A percentile compares a stretch with the other conserved stretches of the same genome.
Conservation (phyloP, 352 stramenopile genomes). For the Pythium dissimile region DNA sequence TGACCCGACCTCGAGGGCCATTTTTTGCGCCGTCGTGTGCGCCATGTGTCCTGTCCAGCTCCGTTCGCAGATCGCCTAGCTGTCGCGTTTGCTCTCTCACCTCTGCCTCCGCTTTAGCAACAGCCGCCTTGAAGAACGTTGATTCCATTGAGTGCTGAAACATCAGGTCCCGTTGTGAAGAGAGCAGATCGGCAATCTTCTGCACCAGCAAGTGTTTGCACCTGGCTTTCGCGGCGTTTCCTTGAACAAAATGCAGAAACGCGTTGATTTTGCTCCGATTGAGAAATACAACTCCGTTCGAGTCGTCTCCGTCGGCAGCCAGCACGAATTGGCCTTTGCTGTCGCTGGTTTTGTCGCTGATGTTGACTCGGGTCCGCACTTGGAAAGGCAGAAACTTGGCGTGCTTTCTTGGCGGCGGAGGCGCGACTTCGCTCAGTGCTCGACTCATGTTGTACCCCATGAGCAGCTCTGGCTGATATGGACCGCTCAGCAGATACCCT, state of each 20-base stretch:
- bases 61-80: constrained; percentile 6
- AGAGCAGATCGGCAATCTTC: constrained; percentile 45
- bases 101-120: constrained; percentile 39
- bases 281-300: constrained; percentile 42
- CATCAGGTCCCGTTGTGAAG: constrained; percentile 37
- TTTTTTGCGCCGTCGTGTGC: neutral
- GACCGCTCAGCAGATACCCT: constrained; percentile 38
- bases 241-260: constrained; percentile 53
- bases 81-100: constrained; percentile 32
- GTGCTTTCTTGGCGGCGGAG: neutral
- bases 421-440: constrained; percentile 31
- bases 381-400: constrained; percentile 38
- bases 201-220: constrained; percentile 43
- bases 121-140: constrained; percentile 25
- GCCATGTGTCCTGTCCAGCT: neutral
- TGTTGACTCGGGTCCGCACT: constrained; percentile 13
- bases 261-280: constrained; percentile 63
- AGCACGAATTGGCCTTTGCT: constrained; percentile 24
- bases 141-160: constrained; percentile 32
- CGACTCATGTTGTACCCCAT: constrained; percentile 33
- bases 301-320: constrained; percentile 31
- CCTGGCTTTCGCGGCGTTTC: constrained; percentile 34
- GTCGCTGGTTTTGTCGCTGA: constrained; percentile 10
- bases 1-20: constrained; percentile 1
- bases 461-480: constrained; percentile 47